phyloP scores from a whole-genome alignment of 1,284 basidiomycete species.

The Trichosporon asahii region DNA sequence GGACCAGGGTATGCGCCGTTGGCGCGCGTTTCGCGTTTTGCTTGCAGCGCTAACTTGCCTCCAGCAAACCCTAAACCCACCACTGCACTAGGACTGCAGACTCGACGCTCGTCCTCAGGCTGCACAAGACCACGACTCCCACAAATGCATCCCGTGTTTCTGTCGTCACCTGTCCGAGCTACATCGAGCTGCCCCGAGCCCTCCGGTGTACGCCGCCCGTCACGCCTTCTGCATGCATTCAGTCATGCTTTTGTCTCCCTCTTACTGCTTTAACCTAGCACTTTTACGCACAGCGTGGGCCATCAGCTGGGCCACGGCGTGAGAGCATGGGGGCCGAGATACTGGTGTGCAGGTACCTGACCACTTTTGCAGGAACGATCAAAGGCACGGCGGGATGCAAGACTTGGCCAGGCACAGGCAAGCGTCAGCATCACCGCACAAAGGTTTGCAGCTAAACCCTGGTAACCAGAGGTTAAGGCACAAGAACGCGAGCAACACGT shows the following conservation, averaged over 20 bases:
- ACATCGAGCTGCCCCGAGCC: neutral
- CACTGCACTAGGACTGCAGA: neutral
- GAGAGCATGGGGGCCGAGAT: neutral
- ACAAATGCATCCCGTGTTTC: neutral
- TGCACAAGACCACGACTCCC: neutral
- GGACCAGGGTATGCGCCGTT: neutral
- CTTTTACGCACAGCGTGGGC: neutral
- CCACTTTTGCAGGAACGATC: neutral
- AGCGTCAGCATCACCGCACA: neutral
- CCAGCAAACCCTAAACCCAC: neutral
- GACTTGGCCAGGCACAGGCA: too few relatives aligned
- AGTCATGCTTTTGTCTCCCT: neutral
- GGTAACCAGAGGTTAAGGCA: neutral
- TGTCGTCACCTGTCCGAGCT: neutral
- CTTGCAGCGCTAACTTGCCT: neutral
- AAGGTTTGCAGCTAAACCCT: neutral
- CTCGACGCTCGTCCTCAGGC: neutral
- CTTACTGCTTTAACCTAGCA: neutral
- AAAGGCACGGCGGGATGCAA: neutral
- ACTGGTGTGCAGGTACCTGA: neutral
- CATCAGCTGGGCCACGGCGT: neutral
- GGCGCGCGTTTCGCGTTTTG: constrained; percentile 4
- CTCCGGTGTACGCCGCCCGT: neutral
- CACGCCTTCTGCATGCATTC: neutral
- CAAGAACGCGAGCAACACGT: neutral